Conservation (phyloP, 495 filamentous ascomycete genomes). For the Podospora conica region DNA sequence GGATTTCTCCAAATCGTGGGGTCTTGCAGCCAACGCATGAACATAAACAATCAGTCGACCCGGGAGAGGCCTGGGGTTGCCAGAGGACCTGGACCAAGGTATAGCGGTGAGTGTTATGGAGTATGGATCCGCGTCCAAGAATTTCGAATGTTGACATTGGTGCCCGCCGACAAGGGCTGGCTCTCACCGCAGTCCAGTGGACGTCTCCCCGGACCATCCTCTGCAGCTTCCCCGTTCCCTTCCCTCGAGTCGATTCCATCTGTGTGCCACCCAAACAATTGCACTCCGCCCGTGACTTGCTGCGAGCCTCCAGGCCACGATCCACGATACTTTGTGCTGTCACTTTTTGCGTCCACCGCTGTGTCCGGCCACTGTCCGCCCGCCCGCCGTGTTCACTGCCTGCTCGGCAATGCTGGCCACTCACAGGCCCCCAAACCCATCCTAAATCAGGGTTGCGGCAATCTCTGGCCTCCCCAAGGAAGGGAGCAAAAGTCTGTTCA, state of each 20-base stretch:
- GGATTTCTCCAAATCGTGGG: not conserved
- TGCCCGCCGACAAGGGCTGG: not conserved
- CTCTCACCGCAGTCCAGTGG: too few relatives aligned
- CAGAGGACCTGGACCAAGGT: too few relatives aligned
- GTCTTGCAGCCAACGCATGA: conserved; percentile 20
- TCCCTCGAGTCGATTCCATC: too few relatives aligned
- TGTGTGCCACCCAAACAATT: not conserved
- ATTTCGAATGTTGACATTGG: not conserved
- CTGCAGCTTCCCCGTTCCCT: not conserved
- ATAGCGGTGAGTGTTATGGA: conserved; percentile 12
- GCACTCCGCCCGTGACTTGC: not conserved
- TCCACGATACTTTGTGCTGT: not conserved
- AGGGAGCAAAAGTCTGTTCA: conserved; percentile 9
- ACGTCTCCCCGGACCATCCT: not conserved
- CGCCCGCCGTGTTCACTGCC: conserved; percentile 5
- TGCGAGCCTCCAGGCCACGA: too few relatives aligned
- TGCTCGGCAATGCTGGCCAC: conserved; percentile 22
- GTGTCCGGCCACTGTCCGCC: too few relatives aligned
- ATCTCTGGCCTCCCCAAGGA: not conserved
- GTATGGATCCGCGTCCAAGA: conserved; percentile 9
- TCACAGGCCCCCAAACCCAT: conserved; percentile 24
- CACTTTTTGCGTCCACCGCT: not conserved
- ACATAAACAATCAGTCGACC: conserved; percentile 24
- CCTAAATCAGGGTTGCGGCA: conserved; percentile 25
- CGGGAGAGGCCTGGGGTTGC: too few relatives aligned